Evolutionary conservation across 352 stramenopile species (phyloP).

Genomic region (Phytophthora palmivora): DNA sequence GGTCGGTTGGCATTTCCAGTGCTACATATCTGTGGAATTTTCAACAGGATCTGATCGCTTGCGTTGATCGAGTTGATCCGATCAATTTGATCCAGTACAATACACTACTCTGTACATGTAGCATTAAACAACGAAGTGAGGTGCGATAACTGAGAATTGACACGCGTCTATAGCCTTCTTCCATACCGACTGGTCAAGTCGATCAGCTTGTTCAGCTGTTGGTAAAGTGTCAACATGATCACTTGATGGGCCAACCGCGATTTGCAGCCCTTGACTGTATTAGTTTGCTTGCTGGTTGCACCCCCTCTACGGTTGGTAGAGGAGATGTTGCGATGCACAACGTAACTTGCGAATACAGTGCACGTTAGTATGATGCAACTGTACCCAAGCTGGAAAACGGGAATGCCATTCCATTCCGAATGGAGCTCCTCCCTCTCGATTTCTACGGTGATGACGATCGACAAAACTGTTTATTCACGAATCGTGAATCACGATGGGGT

Average conservation of each 20-base stretch:
- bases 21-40: too few species aligned
- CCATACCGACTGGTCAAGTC: neutral
- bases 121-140: too few species aligned
- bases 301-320: slow-evolving; percentile 6
- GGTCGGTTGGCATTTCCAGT: slow-evolving; percentile 15
- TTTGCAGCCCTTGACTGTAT: neutral
- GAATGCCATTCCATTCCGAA: too few species aligned
- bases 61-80: neutral
- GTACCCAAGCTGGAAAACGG: slow-evolving; percentile 14
- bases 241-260: neutral
- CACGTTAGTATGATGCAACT: slow-evolving; percentile 8
- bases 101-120: too few species aligned
- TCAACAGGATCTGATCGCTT: slow-evolving; percentile 1
- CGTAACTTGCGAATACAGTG: too few species aligned
- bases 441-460: slow-evolving; percentile 11
- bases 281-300: neutral
- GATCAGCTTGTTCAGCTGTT: slow-evolving; percentile 20
- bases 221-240: neutral
- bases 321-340: too few species aligned
- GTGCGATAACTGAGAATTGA: neutral
- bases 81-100: too few species aligned
- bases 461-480: too few species aligned
- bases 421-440: slow-evolving; percentile 4
- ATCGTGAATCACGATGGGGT: slow-evolving; percentile 1
- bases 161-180: slow-evolving; percentile 7